Conservation (phyloP, 176 grass and related monocot genomes). For the Themeda triandra region DNA sequence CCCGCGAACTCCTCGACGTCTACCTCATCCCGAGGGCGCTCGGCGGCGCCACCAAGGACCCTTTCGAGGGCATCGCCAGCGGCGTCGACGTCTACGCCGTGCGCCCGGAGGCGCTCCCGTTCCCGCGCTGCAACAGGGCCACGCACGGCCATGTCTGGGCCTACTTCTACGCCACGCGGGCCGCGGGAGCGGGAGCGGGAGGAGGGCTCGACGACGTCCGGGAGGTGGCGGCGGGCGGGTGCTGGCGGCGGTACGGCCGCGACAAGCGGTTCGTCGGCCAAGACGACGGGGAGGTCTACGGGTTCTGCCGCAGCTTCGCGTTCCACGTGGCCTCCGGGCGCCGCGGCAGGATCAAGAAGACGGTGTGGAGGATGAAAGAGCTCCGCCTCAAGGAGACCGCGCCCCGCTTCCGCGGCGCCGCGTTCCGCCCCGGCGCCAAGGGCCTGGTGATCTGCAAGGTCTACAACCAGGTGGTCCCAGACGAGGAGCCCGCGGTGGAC, state of each 20-base stretch:
- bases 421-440: neutral
- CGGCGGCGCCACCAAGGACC: too few species aligned
- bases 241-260: neutral
- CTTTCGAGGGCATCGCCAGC: too few species aligned
- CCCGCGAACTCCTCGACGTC: neutral
- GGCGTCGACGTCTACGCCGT: too few species aligned
- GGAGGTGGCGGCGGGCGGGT: neutral
- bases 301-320: neutral
- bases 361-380: constrained; percentile 24
- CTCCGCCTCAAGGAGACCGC: constrained; percentile 6
- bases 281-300: neutral
- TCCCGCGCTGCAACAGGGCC: too few species aligned
- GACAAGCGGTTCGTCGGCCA: neutral
- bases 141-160: too few species aligned
- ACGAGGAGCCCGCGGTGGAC: neutral
- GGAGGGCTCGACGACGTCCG: neutral
- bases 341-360: neutral
- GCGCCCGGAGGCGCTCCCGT: too few species aligned
- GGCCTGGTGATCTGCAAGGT: constrained; percentile 12
- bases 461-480: neutral
- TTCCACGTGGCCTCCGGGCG: neutral
- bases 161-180: neutral
- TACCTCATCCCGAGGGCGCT: neutral
- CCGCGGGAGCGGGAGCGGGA: too few species aligned
- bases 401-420: neutral